Evolutionary conservation across 352 stramenopile species (phyloP).

Genomic region (Thraustotheca clavata): DNA sequence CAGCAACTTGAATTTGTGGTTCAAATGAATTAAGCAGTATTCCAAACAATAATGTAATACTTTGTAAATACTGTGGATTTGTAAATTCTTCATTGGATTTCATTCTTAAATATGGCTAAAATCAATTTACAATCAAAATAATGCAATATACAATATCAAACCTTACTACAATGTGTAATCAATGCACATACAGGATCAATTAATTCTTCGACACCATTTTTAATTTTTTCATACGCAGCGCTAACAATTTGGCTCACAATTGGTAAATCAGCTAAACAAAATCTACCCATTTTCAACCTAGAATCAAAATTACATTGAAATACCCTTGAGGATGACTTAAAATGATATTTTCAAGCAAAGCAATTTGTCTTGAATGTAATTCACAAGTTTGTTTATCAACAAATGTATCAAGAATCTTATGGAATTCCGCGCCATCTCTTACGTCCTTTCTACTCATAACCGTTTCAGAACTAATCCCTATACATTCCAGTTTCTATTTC

Average conservation of each 20-base stretch:
- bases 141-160: neutral
- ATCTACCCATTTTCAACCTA: slow-evolving; percentile 29
- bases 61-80: slow-evolving; percentile 40
- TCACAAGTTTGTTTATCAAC: slow-evolving; percentile 37
- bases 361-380: slow-evolving; percentile 57
- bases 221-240: slow-evolving; percentile 31
- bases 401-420: slow-evolving; percentile 17
- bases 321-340: slow-evolving; percentile 63
- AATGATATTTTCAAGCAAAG: slow-evolving; percentile 67
- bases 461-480: no score
- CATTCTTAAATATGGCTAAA: slow-evolving; percentile 54
- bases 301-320: neutral
- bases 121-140: neutral
- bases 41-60: slow-evolving; percentile 40
- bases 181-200: neutral
- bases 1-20: slow-evolving; percentile 52
- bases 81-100: slow-evolving; percentile 76
- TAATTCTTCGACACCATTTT: slow-evolving; percentile 3
- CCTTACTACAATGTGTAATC: slow-evolving; percentile 12
- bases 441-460: slow-evolving; percentile 8
- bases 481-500: no score
- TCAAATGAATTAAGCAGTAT: slow-evolving; percentile 49
- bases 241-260: slow-evolving; percentile 51
- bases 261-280: slow-evolving; percentile 54
- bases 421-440: slow-evolving; percentile 3